Percentiles rank a stretch among this genome's conserved stretches.
Evolutionary conservation across 441 rosid genomes (phyloP).

Genomic region (Jatropha multifida): DNA sequence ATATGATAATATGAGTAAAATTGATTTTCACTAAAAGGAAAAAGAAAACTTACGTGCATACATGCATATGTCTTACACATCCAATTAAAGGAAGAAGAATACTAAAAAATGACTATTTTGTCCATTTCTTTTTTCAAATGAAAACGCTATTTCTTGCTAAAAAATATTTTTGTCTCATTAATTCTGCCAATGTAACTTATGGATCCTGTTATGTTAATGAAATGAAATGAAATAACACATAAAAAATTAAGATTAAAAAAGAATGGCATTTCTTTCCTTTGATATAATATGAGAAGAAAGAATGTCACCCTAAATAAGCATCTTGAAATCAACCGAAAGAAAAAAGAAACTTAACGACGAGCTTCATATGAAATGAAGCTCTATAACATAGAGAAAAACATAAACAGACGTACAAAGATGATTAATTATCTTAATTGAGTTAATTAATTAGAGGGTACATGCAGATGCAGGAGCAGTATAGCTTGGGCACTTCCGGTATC

Average conservation of each 20-base stretch:
- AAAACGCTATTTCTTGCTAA: too few species aligned
- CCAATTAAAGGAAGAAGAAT: too few species aligned
- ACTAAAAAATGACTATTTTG: too few species aligned
- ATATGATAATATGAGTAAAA: too few species aligned
- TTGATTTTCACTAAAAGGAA: too few species aligned
- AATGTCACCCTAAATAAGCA: constrained; percentile 4
- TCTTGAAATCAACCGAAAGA: neutral
- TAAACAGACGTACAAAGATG: neutral
- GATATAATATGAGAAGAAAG: neutral
- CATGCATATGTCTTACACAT: too few species aligned
- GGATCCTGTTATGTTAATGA: too few species aligned
- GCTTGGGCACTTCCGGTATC: neutral
- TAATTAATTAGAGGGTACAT: constrained; percentile 30
- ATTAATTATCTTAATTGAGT: constrained; percentile 4
- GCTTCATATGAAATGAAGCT: constrained; percentile 15
- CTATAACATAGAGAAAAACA: constrained; percentile 7
- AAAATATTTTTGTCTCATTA: too few species aligned
- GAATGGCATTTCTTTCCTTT: neutral
- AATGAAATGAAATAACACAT: neutral
- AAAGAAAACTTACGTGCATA: too few species aligned
- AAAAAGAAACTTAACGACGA: neutral
- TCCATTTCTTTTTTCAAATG: too few species aligned
- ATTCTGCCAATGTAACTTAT: too few species aligned
- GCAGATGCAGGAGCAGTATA: neutral
- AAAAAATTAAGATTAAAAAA: neutral